Conservation (phyloP, 371 early-diverging fungal genomes). For the Rhizomucor pusillus region DNA sequence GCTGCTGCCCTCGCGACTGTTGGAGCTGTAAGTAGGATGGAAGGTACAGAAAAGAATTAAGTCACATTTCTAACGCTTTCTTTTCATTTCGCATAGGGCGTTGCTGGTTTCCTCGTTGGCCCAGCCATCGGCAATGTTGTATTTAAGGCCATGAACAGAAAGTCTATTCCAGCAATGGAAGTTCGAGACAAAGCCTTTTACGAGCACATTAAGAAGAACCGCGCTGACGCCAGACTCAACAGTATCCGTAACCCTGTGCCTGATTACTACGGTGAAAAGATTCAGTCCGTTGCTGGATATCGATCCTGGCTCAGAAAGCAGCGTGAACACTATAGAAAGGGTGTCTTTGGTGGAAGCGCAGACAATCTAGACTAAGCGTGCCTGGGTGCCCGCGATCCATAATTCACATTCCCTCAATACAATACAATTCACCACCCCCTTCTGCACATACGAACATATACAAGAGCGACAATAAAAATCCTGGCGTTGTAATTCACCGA, state of each 20-base stretch:
- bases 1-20: slow-evolving; percentile 65
- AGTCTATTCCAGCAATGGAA: slow-evolving; percentile 57
- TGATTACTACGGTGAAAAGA: slow-evolving; percentile 93
- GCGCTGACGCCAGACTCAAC: slow-evolving; percentile 76
- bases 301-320: slow-evolving; percentile 90
- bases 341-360: slow-evolving; percentile 56
- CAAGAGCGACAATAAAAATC: not conserved
- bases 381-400: not conserved
- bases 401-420: not conserved
- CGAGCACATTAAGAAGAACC: slow-evolving; percentile 73
- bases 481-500: not conserved
- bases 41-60: slow-evolving; percentile 5
- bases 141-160: slow-evolving; percentile 64
- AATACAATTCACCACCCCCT: not conserved
- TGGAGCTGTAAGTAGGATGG: slow-evolving; percentile 35
- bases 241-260: slow-evolving; percentile 82
- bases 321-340: slow-evolving; percentile 75
- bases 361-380: slow-evolving; percentile 17
- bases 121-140: slow-evolving; percentile 62
- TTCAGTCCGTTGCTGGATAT: slow-evolving; percentile 79
- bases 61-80: not conserved
- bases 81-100: slow-evolving; percentile 41
- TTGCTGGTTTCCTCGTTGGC: slow-evolving; percentile 68
- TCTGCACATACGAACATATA: not conserved
- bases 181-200: slow-evolving; percentile 78